Evolutionary conservation across 257 asterid species (phyloP).

Genomic region (Ophiorrhiza pumila): DNA sequence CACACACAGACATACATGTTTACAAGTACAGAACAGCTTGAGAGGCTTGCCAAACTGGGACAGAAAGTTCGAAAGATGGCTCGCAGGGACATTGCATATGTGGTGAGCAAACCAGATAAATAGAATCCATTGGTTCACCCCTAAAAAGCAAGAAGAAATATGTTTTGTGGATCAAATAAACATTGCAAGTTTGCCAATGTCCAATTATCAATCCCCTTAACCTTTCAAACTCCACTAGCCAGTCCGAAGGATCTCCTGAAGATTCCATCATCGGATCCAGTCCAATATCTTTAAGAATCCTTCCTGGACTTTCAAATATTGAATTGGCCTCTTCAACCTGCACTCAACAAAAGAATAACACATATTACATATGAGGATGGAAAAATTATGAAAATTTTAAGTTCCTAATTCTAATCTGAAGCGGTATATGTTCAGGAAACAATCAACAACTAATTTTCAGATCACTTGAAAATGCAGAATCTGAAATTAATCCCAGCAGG

Average conservation of each 20-base stretch:
- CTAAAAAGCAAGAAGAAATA: conserved; percentile 51
- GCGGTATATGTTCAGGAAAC: background rate
- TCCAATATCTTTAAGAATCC: conserved; percentile 31
- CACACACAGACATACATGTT: too few species aligned
- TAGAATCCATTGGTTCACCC: conserved; percentile 48
- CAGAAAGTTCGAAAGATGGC: conserved; percentile 78
- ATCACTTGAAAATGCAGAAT: background rate
- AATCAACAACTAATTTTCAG: background rate
- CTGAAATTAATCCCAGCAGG: background rate
- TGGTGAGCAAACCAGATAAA: conserved; percentile 69
- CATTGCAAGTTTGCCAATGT: conserved; percentile 47
- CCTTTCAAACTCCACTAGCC: conserved; percentile 46
- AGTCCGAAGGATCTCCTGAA: conserved; percentile 29
- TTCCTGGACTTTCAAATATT: conserved; percentile 22
- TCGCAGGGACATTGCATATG: conserved; percentile 87
- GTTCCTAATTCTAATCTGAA: background rate
- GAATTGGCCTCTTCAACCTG: conserved; percentile 28
- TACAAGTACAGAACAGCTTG: conserved; percentile 69
- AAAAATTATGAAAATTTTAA: background rate
- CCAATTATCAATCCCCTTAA: conserved; percentile 33
- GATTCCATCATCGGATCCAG: conserved; percentile 34
- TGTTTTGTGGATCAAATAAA: conserved; percentile 48
- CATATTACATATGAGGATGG: background rate
- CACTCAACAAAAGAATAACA: conserved; percentile 7
- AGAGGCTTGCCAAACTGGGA: conserved; percentile 74